Base-by-base conservation (phyloP, 208 protist species). In the Crithidia brevicula region DNA sequence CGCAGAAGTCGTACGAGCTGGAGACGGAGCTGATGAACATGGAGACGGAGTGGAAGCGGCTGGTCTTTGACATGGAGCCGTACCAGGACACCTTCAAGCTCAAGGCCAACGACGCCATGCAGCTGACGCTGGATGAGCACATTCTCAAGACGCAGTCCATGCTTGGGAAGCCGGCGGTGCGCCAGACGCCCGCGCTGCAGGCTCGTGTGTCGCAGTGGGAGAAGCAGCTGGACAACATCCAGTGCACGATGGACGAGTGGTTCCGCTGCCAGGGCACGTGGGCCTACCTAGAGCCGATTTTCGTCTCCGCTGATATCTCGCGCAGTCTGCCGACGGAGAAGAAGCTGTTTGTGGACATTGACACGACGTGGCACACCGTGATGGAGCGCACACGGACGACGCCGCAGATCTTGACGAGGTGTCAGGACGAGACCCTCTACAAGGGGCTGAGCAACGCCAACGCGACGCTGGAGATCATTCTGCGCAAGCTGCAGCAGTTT, bases 401-500 rank as follows among this genome's bases (percentile, higher is more conserved):
- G 20, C 94, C 91, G 42, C 87, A 94, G 77, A 85, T 96, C 31
- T 64, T 97, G 40, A 93, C 89, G 28, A 86, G 92, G 31, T 96
- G 91, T 74, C 85, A 95, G 52, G 93, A 97, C 60, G 96, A 99
- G 27, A 91, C 85, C 15, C 81, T 99, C 16, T 87, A 97, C 36
- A 83, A 89, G 36, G 92, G 82, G 9, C 95, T 99, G 34, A 74
- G 83, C 40, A 90, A 95, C 40, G 92, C 84, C 53, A 98, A 98
- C 77, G 78, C 95, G 31, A 90, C 95, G 18, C 82, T 99, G 5
- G 98, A 99, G 33, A 77, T 92, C 28, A 97, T 99, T 51, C 91
- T 99, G 49, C 96, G 97, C 60, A 98, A 98, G 65, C 86, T 99
- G 57, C 97, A 99, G 67, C 91, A 98, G 83, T 99, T 99, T 77